Base-by-base conservation (phyloP, 1,284 basidiomycete species). In the Heliocybe sulcata region DNA sequence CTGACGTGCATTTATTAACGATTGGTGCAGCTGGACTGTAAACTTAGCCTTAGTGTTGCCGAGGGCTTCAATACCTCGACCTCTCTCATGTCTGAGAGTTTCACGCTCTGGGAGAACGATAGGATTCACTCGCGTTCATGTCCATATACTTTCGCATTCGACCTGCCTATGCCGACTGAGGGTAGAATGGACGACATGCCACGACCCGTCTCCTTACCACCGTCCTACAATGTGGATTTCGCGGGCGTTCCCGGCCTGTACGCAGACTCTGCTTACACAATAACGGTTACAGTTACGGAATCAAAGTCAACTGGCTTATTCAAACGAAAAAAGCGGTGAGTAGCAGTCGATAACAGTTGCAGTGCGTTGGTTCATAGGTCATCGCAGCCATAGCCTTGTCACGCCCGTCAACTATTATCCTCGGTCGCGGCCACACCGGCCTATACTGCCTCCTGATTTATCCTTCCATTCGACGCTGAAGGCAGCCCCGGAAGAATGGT, bases 401-500 rank as follows among this genome's bases (percentile, higher is more conserved):
- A 61, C 71, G 2, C 64, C 65, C 25, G 55, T 75, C 20, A 60
- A 67, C 10, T 85, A 85, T 57, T 62, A 63, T 47, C 85, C 83
- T 8, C 74, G 81, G 22, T 72, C 75, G 20, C 77, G 80, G 27
- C 75, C 84, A 8, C 72, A 73, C 47, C 71, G 75, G 33, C 79
- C 81, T 54, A 63, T 63, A 56, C 72, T 66, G 4, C 56, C 61
- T 10, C 56, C 51, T 3, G 58, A 62, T 1, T 57, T 65, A 27
- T 61, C 71, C 50, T 72, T 82, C 64, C 72, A 80, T 61, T 71
- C 75, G 14, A 69, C 75, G 19, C 60, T 79, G 62, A 80, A 87
- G 69, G 68, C 69, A 0, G 68, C 69, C 10, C 83, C 84, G 11
- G 85, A 85, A 58, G 83, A 85, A 61, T 87, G 82, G 81, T 72